These are phyloP conservation scores for Phytophthora foliorum DNA, from an alignment of 352 stramenopile genomes.

Conservation along the genomic window DNA sequence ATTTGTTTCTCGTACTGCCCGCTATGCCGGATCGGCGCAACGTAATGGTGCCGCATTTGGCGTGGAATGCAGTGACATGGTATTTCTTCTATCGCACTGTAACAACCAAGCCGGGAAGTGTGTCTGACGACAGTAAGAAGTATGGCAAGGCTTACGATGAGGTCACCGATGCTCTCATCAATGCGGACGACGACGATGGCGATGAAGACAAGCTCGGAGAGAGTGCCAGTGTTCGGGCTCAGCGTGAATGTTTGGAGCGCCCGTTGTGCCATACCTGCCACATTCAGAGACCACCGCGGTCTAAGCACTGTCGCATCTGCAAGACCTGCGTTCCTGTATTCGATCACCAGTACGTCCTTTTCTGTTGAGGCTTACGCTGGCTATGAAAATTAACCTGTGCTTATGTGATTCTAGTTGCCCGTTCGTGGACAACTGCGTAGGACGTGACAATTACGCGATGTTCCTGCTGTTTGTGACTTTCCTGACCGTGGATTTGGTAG, in stretches of 20 bases:
- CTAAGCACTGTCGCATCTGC: constrained; percentile 93
- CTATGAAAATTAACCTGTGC: constrained; percentile 16
- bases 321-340: constrained; percentile 96
- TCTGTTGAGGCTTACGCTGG: not conserved
- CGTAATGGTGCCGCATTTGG: constrained; percentile 69
- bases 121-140: constrained; percentile 40
- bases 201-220: constrained; percentile 28
- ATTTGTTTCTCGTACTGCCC: constrained; percentile 64
- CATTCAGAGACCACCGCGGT: constrained; percentile 76
- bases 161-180: constrained; percentile 62
- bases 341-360: constrained; percentile 95
- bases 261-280: constrained; percentile 89
- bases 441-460: constrained; percentile 96
- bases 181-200: constrained; percentile 27
- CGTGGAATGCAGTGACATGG: constrained; percentile 69
- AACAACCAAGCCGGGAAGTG: constrained; percentile 65
- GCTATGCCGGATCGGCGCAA: constrained; percentile 63
- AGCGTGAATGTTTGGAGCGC: constrained; percentile 55
- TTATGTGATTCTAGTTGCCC: constrained; percentile 79
- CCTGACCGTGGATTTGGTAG: constrained; percentile 55
- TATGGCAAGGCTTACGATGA: constrained; percentile 63
- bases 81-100: constrained; percentile 74
- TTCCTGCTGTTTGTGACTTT: constrained; percentile 75
- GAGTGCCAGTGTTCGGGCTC: constrained; percentile 24
- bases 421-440: constrained; percentile 99